phyloP scores from a whole-genome alignment of 306 rosid species.

The Rosa multiflora region DNA sequence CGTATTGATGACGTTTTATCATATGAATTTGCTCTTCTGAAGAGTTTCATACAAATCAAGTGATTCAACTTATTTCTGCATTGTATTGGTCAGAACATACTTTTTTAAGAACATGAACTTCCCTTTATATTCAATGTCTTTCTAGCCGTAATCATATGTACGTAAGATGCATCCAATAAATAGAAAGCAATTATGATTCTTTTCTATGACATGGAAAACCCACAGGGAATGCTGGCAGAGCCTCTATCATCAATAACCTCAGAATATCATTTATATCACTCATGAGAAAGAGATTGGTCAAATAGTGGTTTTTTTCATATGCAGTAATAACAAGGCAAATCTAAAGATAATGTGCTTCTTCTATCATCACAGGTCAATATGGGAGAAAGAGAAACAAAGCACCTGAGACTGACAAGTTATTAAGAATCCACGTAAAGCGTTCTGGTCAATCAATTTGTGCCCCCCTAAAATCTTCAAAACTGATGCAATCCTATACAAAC shows the following conservation, averaged over 20 bases:
- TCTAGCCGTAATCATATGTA: slow-evolving; percentile 20
- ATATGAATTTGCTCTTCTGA: neutral
- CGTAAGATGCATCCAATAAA: neutral
- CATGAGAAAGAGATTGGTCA: neutral
- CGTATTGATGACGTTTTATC: neutral
- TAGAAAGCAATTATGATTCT: neutral
- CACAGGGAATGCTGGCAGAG: neutral
- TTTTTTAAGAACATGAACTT: neutral
- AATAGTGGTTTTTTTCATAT: neutral
- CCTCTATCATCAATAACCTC: neutral
- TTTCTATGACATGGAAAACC: neutral
- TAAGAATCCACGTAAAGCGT: slow-evolving; percentile 62
- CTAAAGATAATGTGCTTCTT: neutral
- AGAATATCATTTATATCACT: neutral
- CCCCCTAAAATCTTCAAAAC: slow-evolving; percentile 74
- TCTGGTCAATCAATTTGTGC: slow-evolving; percentile 50
- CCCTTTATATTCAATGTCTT: slow-evolving; percentile 1
- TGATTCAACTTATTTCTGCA: neutral
- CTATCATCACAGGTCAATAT: neutral
- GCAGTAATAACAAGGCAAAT: slow-evolving; percentile 4
- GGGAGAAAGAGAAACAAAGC: slow-evolving; percentile 22
- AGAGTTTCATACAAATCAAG: neutral
- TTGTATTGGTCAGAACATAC: neutral
- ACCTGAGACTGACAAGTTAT: slow-evolving; percentile 82
- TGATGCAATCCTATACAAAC: slow-evolving; percentile 72